Percentiles rank a stretch among this genome's conserved stretches.
Evolutionary conservation across 306 rosid species (phyloP).

Genomic region (Vigna hirtella): DNA sequence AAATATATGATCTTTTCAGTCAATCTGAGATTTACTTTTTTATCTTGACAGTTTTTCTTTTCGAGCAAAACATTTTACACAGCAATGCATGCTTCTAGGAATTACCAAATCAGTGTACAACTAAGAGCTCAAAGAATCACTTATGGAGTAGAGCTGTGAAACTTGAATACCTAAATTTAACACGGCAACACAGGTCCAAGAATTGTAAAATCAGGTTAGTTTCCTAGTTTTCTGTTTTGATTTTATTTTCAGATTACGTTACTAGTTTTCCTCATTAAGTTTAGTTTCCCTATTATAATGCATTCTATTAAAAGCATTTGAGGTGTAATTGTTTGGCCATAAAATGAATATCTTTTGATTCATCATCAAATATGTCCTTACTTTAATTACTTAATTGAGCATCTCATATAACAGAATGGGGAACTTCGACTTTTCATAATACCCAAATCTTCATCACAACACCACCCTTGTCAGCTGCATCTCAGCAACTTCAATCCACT

Average conservation of each 20-base stretch:
- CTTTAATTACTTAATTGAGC: too few relatives aligned
- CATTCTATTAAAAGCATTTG: not conserved
- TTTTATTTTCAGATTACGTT: not conserved
- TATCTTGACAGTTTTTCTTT: conserved; percentile 17
- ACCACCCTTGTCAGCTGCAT: too few relatives aligned
- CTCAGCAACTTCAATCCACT: too few relatives aligned
- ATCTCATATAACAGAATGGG: too few relatives aligned
- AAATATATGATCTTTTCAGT: conserved; percentile 14
- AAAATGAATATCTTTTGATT: not conserved
- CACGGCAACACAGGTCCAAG: not conserved
- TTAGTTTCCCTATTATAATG: not conserved
- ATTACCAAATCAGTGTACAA: conserved; percentile 5
- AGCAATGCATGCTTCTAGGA: not conserved
- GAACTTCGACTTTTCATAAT: too few relatives aligned
- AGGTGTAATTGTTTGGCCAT: too few relatives aligned
- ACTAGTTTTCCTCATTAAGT: not conserved
- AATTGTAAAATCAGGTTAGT: not conserved
- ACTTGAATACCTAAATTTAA: not conserved
- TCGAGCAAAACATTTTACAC: not conserved
- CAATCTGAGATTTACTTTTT: conserved; percentile 16
- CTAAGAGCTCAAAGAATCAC: not conserved
- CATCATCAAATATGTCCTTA: not conserved
- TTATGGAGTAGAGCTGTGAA: conserved; percentile 9
- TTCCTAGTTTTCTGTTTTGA: not conserved
- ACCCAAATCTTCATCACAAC: too few relatives aligned